A percentile compares a stretch with the other conserved stretches of the same genome.
Conservation (phyloP, 2,329 filamentous ascomycete genomes). For the Cercospora zeae-maydis region DNA sequence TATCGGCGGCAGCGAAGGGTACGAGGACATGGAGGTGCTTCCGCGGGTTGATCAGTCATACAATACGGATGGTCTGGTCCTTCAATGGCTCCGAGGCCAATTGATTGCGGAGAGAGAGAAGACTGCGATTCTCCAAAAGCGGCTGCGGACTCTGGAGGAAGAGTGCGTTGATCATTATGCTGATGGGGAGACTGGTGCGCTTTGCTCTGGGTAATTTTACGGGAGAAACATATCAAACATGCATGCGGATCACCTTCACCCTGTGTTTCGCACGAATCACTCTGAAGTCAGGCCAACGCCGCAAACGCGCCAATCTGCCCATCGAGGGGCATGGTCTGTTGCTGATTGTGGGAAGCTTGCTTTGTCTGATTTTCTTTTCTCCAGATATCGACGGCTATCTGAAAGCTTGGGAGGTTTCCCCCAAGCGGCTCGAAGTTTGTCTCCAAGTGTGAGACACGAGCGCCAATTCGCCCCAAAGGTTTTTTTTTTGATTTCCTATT, state of each 20-base stretch:
- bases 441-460: too few relatives aligned
- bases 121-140: neutral
- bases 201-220: too few relatives aligned
- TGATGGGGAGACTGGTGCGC: too few relatives aligned
- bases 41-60: neutral
- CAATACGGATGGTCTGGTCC: neutral
- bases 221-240: neutral
- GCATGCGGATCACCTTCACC: neutral
- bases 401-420: neutral
- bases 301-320: neutral
- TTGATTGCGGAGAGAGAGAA: neutral
- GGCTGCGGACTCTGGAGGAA: slow-evolving; percentile 1
- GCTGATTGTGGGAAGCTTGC: neutral
- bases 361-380: neutral
- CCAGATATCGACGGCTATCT: neutral
- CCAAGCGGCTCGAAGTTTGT: too few relatives aligned
- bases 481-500: neutral
- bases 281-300: neutral
- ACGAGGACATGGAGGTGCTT: neutral
- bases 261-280: neutral
- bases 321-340: neutral
- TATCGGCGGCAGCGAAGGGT: neutral
- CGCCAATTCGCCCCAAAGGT: too few relatives aligned
- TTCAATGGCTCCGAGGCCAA: neutral
- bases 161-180: neutral